Conservation (phyloP, 768 basidiomycete species). For the Boletus eberwhitei region DNA sequence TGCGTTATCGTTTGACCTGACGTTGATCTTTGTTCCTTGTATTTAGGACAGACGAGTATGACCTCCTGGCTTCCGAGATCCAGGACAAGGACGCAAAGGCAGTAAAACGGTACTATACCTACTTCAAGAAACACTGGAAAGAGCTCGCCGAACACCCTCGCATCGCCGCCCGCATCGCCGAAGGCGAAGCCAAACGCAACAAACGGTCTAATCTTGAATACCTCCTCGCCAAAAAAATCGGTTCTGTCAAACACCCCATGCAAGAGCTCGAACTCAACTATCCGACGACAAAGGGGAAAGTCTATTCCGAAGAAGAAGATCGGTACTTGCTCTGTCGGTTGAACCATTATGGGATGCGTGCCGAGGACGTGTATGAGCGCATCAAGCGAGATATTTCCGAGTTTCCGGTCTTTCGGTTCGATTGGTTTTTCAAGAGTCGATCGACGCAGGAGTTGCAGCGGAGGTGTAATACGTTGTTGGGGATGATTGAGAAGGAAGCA, state of each 20-base stretch:
- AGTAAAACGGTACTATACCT: slow-evolving; percentile 71
- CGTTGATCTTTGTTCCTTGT: background rate
- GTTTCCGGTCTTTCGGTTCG: slow-evolving; percentile 95
- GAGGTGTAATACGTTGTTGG: slow-evolving; percentile 80
- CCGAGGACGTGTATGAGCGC: slow-evolving; percentile 87
- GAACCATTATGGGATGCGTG: slow-evolving; percentile 84
- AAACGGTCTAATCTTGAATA: slow-evolving; percentile 78
- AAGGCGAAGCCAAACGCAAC: slow-evolving; percentile 87
- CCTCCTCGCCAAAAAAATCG: slow-evolving; percentile 79
- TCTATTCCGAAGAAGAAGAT: slow-evolving; percentile 96
- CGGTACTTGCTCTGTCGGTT: slow-evolving; percentile 89
- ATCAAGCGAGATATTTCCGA: slow-evolving; percentile 97
- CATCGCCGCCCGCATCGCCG: slow-evolving; percentile 77
- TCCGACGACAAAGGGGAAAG: slow-evolving; percentile 93
- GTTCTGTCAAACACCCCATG: slow-evolving; percentile 84
- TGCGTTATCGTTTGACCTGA: background rate
- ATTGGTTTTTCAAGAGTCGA: slow-evolving; percentile 97
- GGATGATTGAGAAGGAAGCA: slow-evolving; percentile 92
- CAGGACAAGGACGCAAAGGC: slow-evolving; percentile 80
- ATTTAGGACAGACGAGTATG: slow-evolving; percentile 58
- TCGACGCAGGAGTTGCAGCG: slow-evolving; percentile 86
- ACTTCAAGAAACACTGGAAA: slow-evolving; percentile 88
- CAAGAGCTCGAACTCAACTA: slow-evolving; percentile 96
- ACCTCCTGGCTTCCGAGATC: slow-evolving; percentile 76
- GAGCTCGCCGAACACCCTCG: slow-evolving; percentile 71